Conservation (phyloP, 2,329 filamentous ascomycete species). For the Zalaria sp. region DNA sequence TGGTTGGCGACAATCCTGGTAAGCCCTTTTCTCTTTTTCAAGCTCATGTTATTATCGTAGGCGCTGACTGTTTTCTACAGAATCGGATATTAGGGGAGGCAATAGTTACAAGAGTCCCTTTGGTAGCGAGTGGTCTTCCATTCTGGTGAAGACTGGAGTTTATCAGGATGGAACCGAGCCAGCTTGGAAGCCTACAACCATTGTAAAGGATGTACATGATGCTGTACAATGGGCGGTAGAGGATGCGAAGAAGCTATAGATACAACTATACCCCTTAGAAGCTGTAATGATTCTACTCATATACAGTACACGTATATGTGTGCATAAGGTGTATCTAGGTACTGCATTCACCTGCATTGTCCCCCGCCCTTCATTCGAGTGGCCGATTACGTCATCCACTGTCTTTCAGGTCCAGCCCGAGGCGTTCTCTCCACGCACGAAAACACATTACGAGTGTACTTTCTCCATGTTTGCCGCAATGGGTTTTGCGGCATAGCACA, state of each 20-base stretch:
- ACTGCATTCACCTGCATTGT: no score
- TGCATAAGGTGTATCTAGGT: no score
- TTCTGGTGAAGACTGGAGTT: slow-evolving; percentile 71
- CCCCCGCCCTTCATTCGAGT: no score
- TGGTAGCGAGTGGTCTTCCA: slow-evolving; percentile 61
- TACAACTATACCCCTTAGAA: background rate
- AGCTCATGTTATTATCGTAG: background rate
- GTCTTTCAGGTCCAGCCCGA: no score
- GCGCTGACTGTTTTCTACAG: slow-evolving; percentile 27
- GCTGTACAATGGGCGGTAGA: slow-evolving; percentile 66
- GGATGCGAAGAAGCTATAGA: slow-evolving; percentile 27
- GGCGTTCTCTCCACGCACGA: no score
- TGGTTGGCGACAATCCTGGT: slow-evolving; percentile 58
- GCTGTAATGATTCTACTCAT: no score
- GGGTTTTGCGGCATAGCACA: no score
- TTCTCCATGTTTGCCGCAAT: no score
- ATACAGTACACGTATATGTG: no score
- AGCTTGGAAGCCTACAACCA: slow-evolving; percentile 45
- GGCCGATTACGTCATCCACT: no score
- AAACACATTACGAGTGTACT: no score
- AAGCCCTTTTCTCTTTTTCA: background rate
- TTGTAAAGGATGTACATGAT: slow-evolving; percentile 60
- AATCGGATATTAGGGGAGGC: slow-evolving; percentile 79
- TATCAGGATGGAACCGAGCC: slow-evolving; percentile 45
- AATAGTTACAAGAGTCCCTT: slow-evolving; percentile 56